Percentiles rank a stretch among this genome's conserved stretches.
These are phyloP conservation scores for Sanghuangporus baumii DNA, from an alignment of 1,284 basidiomycete species.

Conservation along the genomic window DNA sequence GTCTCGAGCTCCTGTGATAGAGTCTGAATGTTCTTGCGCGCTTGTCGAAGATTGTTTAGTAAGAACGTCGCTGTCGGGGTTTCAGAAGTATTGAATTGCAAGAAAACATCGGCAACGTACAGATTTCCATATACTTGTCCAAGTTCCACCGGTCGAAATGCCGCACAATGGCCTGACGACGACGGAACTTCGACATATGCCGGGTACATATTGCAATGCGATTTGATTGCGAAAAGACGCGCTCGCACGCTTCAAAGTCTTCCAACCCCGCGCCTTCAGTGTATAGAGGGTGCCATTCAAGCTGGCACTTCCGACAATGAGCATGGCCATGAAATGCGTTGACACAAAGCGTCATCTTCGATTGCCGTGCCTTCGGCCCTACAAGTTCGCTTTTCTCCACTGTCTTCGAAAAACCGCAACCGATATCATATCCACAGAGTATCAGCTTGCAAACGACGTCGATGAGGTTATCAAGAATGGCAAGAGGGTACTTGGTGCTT, in stretches of 20 bases:
- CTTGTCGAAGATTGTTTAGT: not conserved
- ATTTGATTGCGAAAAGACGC: slow-evolving; percentile 28
- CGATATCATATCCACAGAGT: slow-evolving; percentile 21
- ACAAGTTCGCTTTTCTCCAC: slow-evolving; percentile 15
- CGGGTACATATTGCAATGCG: slow-evolving; percentile 24
- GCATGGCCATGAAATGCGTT: slow-evolving; percentile 31
- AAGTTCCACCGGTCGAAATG: slow-evolving; percentile 27
- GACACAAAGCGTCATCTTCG: slow-evolving; percentile 19
- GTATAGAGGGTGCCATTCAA: slow-evolving; percentile 25
- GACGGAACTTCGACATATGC: slow-evolving; percentile 27
- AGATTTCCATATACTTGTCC: slow-evolving; percentile 25
- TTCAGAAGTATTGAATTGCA: not conserved
- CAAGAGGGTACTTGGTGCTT: slow-evolving; percentile 21
- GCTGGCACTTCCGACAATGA: slow-evolving; percentile 28
- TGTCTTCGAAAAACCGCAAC: slow-evolving; percentile 20
- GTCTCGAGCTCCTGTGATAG: too few species aligned
- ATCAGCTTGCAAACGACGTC: slow-evolving; percentile 9
- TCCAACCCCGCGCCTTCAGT: slow-evolving; percentile 26
- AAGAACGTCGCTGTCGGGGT: slow-evolving; percentile 3
- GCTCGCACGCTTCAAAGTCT: slow-evolving; percentile 29
- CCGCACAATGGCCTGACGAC: slow-evolving; percentile 23
- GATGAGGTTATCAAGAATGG: slow-evolving; percentile 13
- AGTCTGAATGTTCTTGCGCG: too few species aligned
- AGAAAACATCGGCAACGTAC: slow-evolving; percentile 11
- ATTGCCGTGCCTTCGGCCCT: slow-evolving; percentile 1